Conservation (phyloP, 495 filamentous ascomycete species). For the Hypoxylon intermedium region DNA sequence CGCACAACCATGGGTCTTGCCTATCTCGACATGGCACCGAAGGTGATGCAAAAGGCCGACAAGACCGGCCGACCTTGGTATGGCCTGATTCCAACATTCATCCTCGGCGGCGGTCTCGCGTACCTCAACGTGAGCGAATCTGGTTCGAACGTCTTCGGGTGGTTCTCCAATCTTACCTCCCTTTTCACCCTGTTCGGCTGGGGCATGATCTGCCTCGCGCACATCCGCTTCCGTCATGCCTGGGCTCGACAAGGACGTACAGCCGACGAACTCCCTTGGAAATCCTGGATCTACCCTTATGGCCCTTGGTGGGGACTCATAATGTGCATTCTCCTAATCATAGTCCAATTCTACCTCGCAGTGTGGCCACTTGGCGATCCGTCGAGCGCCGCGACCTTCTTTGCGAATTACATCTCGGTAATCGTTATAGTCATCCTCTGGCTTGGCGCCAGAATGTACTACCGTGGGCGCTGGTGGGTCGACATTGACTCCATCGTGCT, state of each 20-base stretch:
- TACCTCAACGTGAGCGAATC: conserved; percentile 58
- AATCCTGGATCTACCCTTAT: conserved; percentile 57
- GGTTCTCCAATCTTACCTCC: conserved; percentile 72
- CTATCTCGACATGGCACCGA: conserved; percentile 58
- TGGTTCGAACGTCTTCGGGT: conserved; percentile 51
- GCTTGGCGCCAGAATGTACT: conserved; percentile 42
- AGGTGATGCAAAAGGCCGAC: conserved; percentile 57
- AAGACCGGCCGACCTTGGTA: conserved; percentile 58
- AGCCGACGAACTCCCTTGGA: conserved; percentile 48
- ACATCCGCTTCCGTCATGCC: conserved; percentile 66
- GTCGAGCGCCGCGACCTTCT: conserved; percentile 59
- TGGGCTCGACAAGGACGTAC: conserved; percentile 58
- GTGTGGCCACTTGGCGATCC: conserved; percentile 62
- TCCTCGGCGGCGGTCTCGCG: conserved; percentile 59
- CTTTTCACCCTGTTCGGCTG: conserved; percentile 75
- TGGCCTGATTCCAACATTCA: conserved; percentile 56
- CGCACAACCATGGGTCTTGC: conserved; percentile 64
- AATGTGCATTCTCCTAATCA: conserved; percentile 62
- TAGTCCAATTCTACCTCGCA: conserved; percentile 57
- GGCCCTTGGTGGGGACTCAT: conserved; percentile 64
- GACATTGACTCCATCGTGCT: conserved; percentile 57
- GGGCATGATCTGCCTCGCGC: conserved; percentile 75
- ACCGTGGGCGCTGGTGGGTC: conserved; percentile 67
- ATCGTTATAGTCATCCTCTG: conserved; percentile 58
- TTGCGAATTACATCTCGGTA: conserved; percentile 63